Evolutionary conservation across 495 filamentous ascomycete species (phyloP).

Genomic region (Trichoderma virens): DNA sequence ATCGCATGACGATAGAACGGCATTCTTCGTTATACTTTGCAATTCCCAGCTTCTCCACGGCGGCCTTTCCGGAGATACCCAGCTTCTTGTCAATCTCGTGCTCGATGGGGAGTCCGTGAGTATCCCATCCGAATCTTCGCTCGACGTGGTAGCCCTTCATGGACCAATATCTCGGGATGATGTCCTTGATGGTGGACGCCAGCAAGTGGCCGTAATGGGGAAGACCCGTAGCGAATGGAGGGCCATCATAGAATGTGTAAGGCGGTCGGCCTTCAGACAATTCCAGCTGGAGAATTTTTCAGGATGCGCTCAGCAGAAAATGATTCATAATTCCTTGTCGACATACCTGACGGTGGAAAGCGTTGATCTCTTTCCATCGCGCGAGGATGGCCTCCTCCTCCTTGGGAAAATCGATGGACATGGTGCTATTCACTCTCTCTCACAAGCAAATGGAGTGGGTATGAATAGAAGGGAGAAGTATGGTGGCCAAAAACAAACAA

Average conservation of each 20-base stretch:
- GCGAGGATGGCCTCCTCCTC: conserved; percentile 77
- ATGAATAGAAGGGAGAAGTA: background rate
- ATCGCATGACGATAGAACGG: conserved; percentile 90
- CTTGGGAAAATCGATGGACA: conserved; percentile 88
- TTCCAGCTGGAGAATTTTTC: conserved; percentile 26
- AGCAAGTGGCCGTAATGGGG: conserved; percentile 96
- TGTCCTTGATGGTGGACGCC: conserved; percentile 95
- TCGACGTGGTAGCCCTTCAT: conserved; percentile 92
- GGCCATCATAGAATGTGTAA: conserved; percentile 82
- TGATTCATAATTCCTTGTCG: background rate
- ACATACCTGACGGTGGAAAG: conserved; percentile 65
- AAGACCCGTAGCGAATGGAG: conserved; percentile 54
- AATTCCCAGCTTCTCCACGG: conserved; percentile 80
- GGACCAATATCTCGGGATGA: conserved; percentile 94
- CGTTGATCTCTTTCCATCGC: conserved; percentile 83
- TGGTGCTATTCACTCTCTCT: conserved; percentile 21
- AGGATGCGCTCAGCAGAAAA: background rate
- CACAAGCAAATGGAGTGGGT: background rate
- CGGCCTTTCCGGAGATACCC: conserved; percentile 78
- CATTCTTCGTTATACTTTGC: conserved; percentile 92
- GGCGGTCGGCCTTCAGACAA: conserved; percentile 55
- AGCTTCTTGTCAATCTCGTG: conserved; percentile 99
- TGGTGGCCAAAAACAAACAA: background rate
- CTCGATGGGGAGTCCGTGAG: conserved; percentile 92
- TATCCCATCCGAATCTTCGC: conserved; percentile 70